Percentiles rank a stretch among this genome's conserved stretches.
These are phyloP conservation scores for Pilaira anomala DNA, from an alignment of 192 early-diverging fungal species.

Conservation along the genomic window DNA sequence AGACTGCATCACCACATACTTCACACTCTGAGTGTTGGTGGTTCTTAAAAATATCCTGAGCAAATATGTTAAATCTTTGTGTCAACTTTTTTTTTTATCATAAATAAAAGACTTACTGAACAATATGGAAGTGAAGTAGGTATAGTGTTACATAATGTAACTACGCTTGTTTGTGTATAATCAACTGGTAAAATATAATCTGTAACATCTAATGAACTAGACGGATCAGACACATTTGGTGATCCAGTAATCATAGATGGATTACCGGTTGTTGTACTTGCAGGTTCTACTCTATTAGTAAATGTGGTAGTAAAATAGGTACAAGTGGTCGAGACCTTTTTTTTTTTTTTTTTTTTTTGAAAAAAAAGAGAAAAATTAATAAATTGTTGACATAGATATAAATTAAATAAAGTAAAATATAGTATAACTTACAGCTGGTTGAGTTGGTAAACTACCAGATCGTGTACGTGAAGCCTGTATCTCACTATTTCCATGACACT, in stretches of 20 bases:
- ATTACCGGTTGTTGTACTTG: no score
- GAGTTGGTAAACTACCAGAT: no score
- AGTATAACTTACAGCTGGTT: no score
- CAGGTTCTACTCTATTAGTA: not conserved
- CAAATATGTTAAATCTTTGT: not conserved
- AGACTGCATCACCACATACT: not conserved
- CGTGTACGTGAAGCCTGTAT: no score
- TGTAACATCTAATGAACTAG: no score
- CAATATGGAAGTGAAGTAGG: not conserved
- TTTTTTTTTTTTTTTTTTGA: no score
- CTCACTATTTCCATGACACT: no score
- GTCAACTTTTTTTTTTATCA: not conserved
- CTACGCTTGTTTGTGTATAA: no score
- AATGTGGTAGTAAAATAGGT: not conserved
- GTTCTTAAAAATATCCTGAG: not conserved
- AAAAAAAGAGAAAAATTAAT: no score
- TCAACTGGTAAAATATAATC: no score
- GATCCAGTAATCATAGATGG: not conserved
- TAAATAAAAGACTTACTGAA: slow-evolving; percentile 7
- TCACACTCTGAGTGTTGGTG: not conserved
- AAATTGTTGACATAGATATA: no score
- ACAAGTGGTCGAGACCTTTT: not conserved
- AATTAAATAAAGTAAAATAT: no score
- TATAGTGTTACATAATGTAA: not conserved
- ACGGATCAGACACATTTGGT: not conserved